Percentiles rank a stretch among this genome's conserved stretches.
phyloP scores from a whole-genome alignment of 1,139 yeast genomes.

The Wickerhamiella pararugosa region DNA sequence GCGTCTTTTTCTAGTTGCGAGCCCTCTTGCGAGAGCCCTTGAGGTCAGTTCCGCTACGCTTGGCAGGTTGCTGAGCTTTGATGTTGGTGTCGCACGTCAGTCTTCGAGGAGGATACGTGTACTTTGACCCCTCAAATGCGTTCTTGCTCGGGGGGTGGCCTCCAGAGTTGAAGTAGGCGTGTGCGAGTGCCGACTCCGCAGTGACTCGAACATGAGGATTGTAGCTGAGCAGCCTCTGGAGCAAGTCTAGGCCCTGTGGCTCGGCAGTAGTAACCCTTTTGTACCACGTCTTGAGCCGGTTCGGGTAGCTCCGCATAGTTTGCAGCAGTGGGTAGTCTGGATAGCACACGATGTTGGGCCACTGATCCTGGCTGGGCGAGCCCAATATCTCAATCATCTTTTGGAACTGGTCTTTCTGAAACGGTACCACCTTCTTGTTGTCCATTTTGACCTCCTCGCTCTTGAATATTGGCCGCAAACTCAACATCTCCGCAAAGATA shows the following conservation, averaged over 20 bases:
- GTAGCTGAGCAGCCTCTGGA: conserved; percentile 52
- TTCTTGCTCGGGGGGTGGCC: conserved; percentile 42
- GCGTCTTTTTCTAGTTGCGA: background rate
- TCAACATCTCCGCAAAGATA: conserved; percentile 78
- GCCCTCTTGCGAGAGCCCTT: conserved; percentile 4
- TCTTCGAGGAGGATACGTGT: conserved; percentile 28
- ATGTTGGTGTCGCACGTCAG: conserved; percentile 27
- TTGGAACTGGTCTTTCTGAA: conserved; percentile 81
- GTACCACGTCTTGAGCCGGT: conserved; percentile 71
- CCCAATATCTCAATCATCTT: conserved; percentile 86
- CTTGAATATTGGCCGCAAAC: conserved; percentile 83
- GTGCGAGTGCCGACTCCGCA: conserved; percentile 59
- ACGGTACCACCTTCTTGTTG: conserved; percentile 70
- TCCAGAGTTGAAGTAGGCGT: conserved; percentile 54
- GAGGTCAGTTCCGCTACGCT: background rate
- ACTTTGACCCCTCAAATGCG: conserved; percentile 24
- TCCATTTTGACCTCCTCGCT: conserved; percentile 97
- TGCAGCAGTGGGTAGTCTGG: conserved; percentile 70
- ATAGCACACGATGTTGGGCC: conserved; percentile 68
- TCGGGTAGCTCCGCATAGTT: conserved; percentile 47
- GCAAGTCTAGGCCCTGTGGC: conserved; percentile 39
- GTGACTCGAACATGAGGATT: conserved; percentile 73
- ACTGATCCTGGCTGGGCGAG: conserved; percentile 54
- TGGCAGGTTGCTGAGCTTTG: conserved; percentile 7
- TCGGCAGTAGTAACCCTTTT: conserved; percentile 42